phyloP scores from a whole-genome alignment of 306 rosid genomes.

The Medicago lupulina region DNA sequence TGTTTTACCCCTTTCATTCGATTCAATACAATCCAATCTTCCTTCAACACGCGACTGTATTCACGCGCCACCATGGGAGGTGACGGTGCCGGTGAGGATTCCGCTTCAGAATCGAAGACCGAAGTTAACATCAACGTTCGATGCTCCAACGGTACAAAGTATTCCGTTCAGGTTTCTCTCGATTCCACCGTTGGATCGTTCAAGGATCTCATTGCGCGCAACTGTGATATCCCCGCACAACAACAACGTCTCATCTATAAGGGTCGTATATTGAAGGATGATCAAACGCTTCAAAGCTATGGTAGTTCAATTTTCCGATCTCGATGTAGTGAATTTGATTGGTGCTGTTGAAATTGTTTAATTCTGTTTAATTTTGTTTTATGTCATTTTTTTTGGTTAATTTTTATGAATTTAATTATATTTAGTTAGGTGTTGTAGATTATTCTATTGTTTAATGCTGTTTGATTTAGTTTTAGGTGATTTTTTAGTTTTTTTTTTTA shows the following conservation, averaged over 20 bases:
- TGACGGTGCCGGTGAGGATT: slow-evolving; percentile 52
- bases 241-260: slow-evolving; percentile 88
- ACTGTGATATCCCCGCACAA: slow-evolving; percentile 65
- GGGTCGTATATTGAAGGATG: slow-evolving; percentile 86
- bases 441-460: not conserved
- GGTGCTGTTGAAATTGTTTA: slow-evolving; percentile 1
- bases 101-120: slow-evolving; percentile 41
- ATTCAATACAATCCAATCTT: not conserved
- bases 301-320: slow-evolving; percentile 59
- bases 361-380: slow-evolving; percentile 14
- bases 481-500: not conserved
- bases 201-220: slow-evolving; percentile 62
- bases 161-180: slow-evolving; percentile 58
- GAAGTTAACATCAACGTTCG: slow-evolving; percentile 63
- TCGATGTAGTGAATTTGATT: not conserved
- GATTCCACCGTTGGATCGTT: slow-evolving; percentile 66
- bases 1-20: not conserved
- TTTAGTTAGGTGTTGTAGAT: not conserved
- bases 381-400: not conserved
- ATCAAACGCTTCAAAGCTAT: slow-evolving; percentile 76
- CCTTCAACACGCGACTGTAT: slow-evolving; percentile 2
- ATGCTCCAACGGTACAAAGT: slow-evolving; percentile 77
- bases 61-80: slow-evolving; percentile 58
- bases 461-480: not conserved
- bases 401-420: slow-evolving; percentile 24